Evolutionary conservation across 371 early-diverging fungal species (phyloP).

Genomic region (Mortierella polycephala): DNA sequence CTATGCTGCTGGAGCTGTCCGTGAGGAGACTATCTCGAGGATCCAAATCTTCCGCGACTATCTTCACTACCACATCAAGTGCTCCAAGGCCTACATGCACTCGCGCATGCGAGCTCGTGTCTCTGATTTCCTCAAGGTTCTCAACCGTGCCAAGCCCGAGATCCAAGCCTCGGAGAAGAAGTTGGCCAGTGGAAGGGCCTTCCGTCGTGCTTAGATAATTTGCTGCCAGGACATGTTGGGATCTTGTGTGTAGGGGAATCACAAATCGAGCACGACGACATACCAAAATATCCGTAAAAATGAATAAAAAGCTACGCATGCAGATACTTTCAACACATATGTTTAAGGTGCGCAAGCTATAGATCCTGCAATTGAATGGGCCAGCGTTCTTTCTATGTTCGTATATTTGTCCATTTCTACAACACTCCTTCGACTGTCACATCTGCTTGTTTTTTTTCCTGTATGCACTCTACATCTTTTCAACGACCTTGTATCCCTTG

Average conservation of each 20-base stretch:
- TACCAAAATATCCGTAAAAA: no score
- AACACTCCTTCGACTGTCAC: not conserved
- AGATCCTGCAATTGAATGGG: no score
- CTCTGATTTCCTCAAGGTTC: slow-evolving; percentile 94
- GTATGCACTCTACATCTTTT: slow-evolving; percentile 42
- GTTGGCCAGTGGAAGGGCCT: slow-evolving; percentile 52
- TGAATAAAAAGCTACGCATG: no score
- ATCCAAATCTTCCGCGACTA: slow-evolving; percentile 98
- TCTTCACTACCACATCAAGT: slow-evolving; percentile 98
- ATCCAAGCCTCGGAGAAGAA: slow-evolving; percentile 84
- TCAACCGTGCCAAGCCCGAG: slow-evolving; percentile 98
- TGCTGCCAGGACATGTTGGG: no score
- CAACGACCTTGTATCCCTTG: slow-evolving; percentile 68
- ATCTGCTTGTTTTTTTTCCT: not conserved
- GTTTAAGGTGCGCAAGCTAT: no score
- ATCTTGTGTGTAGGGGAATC: no score
- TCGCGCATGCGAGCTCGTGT: slow-evolving; percentile 96
- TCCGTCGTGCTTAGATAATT: slow-evolving; percentile 29
- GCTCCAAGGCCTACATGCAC: slow-evolving; percentile 98
- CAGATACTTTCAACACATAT: no score
- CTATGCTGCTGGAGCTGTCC: slow-evolving; percentile 74
- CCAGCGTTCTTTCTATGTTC: no score
- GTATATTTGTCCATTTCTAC: not conserved
- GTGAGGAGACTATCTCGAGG: slow-evolving; percentile 90
- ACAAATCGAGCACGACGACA: no score